Evolutionary conservation across 2,329 filamentous ascomycete species (phyloP).

Genomic region (Alternaria triticina): DNA sequence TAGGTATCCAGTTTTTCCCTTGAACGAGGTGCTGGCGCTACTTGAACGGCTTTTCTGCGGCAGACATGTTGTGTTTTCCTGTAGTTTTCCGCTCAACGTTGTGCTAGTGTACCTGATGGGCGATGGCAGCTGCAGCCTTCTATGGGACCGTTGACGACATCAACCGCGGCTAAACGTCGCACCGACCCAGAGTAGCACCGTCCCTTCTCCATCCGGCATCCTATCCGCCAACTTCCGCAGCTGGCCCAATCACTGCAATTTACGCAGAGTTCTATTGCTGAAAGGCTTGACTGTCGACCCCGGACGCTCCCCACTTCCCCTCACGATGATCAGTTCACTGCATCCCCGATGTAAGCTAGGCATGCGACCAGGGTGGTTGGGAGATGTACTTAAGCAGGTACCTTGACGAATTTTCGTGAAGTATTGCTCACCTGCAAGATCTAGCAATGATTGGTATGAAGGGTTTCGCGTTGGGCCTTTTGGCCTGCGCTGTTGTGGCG

Average conservation of each 20-base stretch:
- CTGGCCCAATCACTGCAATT: constrained; percentile 13
- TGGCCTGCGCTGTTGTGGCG: constrained; percentile 18
- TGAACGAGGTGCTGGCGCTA: neutral
- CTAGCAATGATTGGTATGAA: constrained; percentile 10
- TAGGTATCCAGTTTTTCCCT: neutral
- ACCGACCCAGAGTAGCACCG: neutral
- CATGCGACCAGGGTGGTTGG: constrained; percentile 1
- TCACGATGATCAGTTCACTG: constrained; percentile 10
- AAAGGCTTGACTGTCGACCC: constrained; percentile 11
- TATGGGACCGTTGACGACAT: neutral
- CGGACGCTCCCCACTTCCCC: constrained; percentile 25
- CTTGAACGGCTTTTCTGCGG: neutral
- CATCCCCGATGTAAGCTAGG: constrained; percentile 4
- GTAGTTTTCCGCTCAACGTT: neutral
- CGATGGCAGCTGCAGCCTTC: neutral
- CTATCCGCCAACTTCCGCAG: neutral
- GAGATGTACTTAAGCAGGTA: constrained; percentile 14
- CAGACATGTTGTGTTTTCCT: constrained; percentile 2
- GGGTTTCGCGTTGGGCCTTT: constrained; percentile 18
- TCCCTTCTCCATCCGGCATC: neutral
- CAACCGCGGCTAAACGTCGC: constrained; percentile 1
- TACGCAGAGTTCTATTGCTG: constrained; percentile 8
- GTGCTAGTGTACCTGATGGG: neutral
- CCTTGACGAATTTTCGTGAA: constrained; percentile 2
- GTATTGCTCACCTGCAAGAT: neutral